phyloP scores from a whole-genome alignment of 805 yeast species.

The Candida vaughaniae region DNA sequence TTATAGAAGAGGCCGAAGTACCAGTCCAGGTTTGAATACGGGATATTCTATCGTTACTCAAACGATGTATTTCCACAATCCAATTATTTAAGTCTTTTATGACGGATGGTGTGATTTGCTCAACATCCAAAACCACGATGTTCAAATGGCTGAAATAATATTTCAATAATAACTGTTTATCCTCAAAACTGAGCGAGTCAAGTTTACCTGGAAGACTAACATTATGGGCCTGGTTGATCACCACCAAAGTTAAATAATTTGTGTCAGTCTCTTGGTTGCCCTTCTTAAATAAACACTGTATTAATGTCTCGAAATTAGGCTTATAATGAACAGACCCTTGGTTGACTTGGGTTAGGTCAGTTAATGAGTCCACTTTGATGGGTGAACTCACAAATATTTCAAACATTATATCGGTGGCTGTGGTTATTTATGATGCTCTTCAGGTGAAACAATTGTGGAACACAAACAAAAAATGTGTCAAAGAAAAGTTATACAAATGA shows the following conservation, averaged over 20 bases:
- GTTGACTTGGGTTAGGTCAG: not conserved
- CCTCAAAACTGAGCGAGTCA: slow-evolving; percentile 25
- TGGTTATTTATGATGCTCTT: no score
- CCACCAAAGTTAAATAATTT: slow-evolving; percentile 29
- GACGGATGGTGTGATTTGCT: not conserved
- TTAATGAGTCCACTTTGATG: not conserved
- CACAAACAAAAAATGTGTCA: no score
- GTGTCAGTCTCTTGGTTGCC: slow-evolving; percentile 36
- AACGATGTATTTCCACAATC: slow-evolving; percentile 16
- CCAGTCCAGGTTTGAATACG: slow-evolving; percentile 47
- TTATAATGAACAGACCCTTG: slow-evolving; percentile 14
- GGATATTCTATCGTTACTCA: slow-evolving; percentile 29
- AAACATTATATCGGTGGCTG: slow-evolving; percentile 2
- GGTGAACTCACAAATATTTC: slow-evolving; percentile 2
- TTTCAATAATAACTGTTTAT: slow-evolving; percentile 29
- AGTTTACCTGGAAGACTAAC: not conserved
- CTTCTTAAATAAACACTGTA: slow-evolving; percentile 23
- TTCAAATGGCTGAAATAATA: slow-evolving; percentile 40
- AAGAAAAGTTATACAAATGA: no score
- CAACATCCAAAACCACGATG: slow-evolving; percentile 19
- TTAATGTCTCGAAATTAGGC: not conserved
- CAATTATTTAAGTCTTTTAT: not conserved
- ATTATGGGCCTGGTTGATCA: slow-evolving; percentile 8
- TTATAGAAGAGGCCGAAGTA: slow-evolving; percentile 20
- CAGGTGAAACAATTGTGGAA: no score